Percentiles rank a stretch among this genome's conserved stretches.
Evolutionary conservation across 441 rosid genomes (phyloP).

Genomic region (Eruca vesicaria): DNA sequence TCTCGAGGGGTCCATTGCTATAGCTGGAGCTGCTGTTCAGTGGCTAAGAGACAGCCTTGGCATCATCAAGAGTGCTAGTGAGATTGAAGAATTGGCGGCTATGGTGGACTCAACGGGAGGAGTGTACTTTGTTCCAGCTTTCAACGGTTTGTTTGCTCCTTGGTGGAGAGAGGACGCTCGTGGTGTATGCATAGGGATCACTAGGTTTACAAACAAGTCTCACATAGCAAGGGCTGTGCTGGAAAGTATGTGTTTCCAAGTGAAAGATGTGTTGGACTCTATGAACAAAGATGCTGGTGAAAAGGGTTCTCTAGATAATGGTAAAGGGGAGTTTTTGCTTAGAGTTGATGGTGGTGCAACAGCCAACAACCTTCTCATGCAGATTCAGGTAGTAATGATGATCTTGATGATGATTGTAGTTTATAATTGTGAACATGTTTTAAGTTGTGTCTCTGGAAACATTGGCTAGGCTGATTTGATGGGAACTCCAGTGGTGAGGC

Average conservation of each 20-base stretch:
- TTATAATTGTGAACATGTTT: background rate
- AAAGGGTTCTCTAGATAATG: conserved; percentile 38
- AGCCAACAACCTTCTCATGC: conserved; percentile 88
- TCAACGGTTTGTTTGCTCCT: conserved; percentile 93
- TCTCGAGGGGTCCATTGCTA: conserved; percentile 85
- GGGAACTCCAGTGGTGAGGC: conserved; percentile 90
- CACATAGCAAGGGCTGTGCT: conserved; percentile 92
- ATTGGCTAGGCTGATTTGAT: conserved; percentile 71
- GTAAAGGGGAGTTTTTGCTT: conserved; percentile 62
- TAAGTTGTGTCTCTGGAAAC: background rate
- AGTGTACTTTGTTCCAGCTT: conserved; percentile 91
- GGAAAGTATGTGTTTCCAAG: conserved; percentile 94
- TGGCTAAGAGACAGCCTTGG: conserved; percentile 93
- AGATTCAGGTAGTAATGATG: conserved; percentile 63
- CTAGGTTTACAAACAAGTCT: conserved; percentile 79
- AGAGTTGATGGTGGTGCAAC: conserved; percentile 96
- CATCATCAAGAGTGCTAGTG: conserved; percentile 59
- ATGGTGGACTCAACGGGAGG: conserved; percentile 75
- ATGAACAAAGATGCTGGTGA: conserved; percentile 83
- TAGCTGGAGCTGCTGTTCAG: conserved; percentile 96
- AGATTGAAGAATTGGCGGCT: conserved; percentile 65
- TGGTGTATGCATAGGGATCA: conserved; percentile 85
- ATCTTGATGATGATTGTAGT: background rate
- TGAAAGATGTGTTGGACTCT: conserved; percentile 83
- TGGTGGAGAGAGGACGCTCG: conserved; percentile 99